Evolutionary conservation across 768 basidiomycete species (phyloP).

Genomic region (Lyophyllum atratum): DNA sequence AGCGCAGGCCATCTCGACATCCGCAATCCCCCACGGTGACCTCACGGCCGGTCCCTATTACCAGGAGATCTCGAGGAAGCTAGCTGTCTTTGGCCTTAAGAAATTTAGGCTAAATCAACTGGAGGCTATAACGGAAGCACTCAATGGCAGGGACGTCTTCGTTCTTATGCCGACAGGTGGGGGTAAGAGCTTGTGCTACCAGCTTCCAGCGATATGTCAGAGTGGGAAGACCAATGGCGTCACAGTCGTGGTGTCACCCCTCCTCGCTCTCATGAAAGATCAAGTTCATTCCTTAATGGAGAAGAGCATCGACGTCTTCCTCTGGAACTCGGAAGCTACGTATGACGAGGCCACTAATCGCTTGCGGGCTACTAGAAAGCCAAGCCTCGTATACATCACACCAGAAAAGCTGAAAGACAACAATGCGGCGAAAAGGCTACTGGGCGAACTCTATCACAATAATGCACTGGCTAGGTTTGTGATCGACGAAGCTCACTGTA

Average conservation of each 20-base stretch:
- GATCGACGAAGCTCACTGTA: constrained; percentile 95
- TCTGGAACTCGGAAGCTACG: constrained; percentile 61
- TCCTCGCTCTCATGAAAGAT: constrained; percentile 87
- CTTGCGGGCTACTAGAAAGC: constrained; percentile 48
- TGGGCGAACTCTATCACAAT: constrained; percentile 57
- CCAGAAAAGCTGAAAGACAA: constrained; percentile 86
- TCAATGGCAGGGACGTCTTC: constrained; percentile 85
- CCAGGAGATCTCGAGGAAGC: constrained; percentile 52
- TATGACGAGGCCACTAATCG: constrained; percentile 43
- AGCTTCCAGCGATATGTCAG: constrained; percentile 86
- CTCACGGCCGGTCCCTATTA: constrained; percentile 31
- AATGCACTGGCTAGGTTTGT: constrained; percentile 83
- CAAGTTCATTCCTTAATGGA: constrained; percentile 71
- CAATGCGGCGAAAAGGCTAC: constrained; percentile 49
- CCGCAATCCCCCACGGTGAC: constrained; percentile 16
- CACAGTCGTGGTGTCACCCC: constrained; percentile 88
- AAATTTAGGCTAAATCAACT: constrained; percentile 84
- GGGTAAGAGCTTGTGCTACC: constrained; percentile 86
- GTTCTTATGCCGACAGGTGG: constrained; percentile 97
- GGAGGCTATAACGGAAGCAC: constrained; percentile 78
- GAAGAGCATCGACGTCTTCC: constrained; percentile 69
- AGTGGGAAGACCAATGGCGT: constrained; percentile 75
- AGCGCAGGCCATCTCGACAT: constrained; percentile 8
- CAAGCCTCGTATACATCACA: constrained; percentile 82
- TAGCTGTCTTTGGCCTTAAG: constrained; percentile 64